Conservation (phyloP, 2,329 filamentous ascomycete genomes). For the Fonsecaea erecta region DNA sequence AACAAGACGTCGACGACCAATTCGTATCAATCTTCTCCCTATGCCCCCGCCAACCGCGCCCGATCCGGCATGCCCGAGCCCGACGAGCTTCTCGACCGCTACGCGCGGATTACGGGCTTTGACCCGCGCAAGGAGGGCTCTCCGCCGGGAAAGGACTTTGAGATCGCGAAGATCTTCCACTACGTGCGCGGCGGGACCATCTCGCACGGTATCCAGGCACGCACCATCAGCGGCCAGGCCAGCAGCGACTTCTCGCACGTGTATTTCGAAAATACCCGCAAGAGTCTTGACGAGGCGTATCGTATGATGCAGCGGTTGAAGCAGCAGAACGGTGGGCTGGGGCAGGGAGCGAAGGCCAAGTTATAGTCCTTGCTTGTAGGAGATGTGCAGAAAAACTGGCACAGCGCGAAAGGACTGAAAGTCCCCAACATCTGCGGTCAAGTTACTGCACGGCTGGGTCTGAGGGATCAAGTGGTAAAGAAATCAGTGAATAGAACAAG, state of each 20-base stretch:
- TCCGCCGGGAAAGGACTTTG: slow-evolving; percentile 25
- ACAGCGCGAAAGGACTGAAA: background rate
- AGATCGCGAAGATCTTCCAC: slow-evolving; percentile 31
- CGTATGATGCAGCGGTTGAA: slow-evolving; percentile 11
- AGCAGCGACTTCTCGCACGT: slow-evolving; percentile 29
- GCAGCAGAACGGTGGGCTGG: background rate
- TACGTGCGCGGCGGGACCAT: slow-evolving; percentile 29
- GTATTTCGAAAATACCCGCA: slow-evolving; percentile 30
- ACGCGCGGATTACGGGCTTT: slow-evolving; percentile 22
- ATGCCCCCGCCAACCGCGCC: slow-evolving; percentile 17
- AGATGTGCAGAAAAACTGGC: background rate
- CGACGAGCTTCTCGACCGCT: slow-evolving; percentile 27
- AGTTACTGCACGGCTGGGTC: background rate
- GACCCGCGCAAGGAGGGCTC: slow-evolving; percentile 23
- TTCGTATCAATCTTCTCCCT: slow-evolving; percentile 15
- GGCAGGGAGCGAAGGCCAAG: slow-evolving; percentile 1
- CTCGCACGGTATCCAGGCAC: slow-evolving; percentile 30
- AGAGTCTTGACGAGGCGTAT: slow-evolving; percentile 26
- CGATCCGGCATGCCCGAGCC: slow-evolving; percentile 26
- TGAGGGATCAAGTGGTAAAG: background rate
- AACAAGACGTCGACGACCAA: slow-evolving; percentile 6
- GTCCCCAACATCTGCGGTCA: too few species aligned
- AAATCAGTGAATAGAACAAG: background rate
- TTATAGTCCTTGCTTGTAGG: slow-evolving; percentile 4
- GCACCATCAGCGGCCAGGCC: slow-evolving; percentile 31